A percentile compares a stretch with the other conserved stretches of the same genome.
phyloP scores from a whole-genome alignment of 768 basidiomycete species.

The Tricholoma sp. region DNA sequence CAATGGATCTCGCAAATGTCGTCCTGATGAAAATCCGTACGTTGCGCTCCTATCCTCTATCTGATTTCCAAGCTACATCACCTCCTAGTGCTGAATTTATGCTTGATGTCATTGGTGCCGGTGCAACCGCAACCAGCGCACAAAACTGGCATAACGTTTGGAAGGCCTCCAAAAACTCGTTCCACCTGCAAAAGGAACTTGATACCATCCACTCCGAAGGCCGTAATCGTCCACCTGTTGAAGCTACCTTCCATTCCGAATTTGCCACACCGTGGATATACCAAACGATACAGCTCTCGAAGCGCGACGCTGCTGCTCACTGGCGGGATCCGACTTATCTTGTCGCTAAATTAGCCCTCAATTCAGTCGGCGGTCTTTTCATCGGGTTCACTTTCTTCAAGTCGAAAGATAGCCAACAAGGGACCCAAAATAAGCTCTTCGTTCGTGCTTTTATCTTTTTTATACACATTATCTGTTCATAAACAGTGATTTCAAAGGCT shows the following conservation, averaged over 20 bases:
- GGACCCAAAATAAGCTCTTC: constrained; percentile 63
- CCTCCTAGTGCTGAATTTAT: constrained; percentile 52
- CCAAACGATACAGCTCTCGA: constrained; percentile 38
- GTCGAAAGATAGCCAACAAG: constrained; percentile 47
- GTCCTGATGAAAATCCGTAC: constrained; percentile 68
- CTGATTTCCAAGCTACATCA: neutral
- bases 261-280: constrained; percentile 52
- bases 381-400: constrained; percentile 66
- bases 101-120: constrained; percentile 77
- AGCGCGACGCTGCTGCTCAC: constrained; percentile 39
- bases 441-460: constrained; percentile 29
- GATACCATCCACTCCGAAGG: constrained; percentile 48
- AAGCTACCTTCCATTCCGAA: constrained; percentile 31
- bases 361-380: constrained; percentile 49
- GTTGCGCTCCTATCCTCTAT: constrained; percentile 4
- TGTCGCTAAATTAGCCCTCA: constrained; percentile 51
- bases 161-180: constrained; percentile 45
- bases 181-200: constrained; percentile 31
- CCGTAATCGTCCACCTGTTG: constrained; percentile 32
- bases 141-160: constrained; percentile 57
- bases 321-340: constrained; percentile 63
- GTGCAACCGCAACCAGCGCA: constrained; percentile 50
- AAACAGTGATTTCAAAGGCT: constrained; percentile 24
- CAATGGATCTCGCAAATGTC: constrained; percentile 61
- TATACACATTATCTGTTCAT: constrained; percentile 8